phyloP scores from a whole-genome alignment of 2,329 filamentous ascomycete genomes.

The Fusarium zealandicum region DNA sequence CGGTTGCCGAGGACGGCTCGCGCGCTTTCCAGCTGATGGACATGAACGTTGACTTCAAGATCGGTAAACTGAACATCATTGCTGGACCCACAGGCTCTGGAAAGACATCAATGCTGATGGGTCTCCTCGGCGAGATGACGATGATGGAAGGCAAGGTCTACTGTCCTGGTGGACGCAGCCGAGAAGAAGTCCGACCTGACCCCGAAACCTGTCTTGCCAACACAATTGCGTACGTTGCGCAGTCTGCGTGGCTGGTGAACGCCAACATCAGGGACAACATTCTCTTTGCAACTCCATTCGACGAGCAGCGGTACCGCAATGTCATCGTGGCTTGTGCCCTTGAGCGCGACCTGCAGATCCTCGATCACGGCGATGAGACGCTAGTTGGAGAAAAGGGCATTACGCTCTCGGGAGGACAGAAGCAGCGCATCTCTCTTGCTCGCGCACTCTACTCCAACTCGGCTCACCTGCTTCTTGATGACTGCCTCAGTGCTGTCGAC shows the following conservation, averaged over 20 bases:
- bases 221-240: conserved; percentile 93
- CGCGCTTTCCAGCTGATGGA: conserved; percentile 85
- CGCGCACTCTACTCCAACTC: conserved; percentile 96
- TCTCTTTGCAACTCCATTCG: conserved; percentile 80
- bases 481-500: conserved; percentile 95
- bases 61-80: conserved; percentile 90
- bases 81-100: conserved; percentile 92
- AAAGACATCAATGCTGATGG: conserved; percentile 96
- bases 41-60: conserved; percentile 79
- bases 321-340: conserved; percentile 92
- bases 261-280: conserved; percentile 97
- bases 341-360: conserved; percentile 88
- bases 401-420: conserved; percentile 94
- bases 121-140: conserved; percentile 94
- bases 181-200: conserved; percentile 83
- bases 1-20: conserved; percentile 68
- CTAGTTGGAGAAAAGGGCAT: conserved; percentile 97
- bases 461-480: conserved; percentile 87
- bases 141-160: conserved; percentile 80
- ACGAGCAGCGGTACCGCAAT: conserved; percentile 83
- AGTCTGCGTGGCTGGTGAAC: conserved; percentile 96
- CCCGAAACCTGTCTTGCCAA: conserved; percentile 87
- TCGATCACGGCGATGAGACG: conserved; percentile 91
- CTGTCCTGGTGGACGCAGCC: conserved; percentile 83
- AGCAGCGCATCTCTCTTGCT: conserved; percentile 96